phyloP scores from a whole-genome alignment of 2,329 filamentous ascomycete species.

The Curvularia eragrostidis region DNA sequence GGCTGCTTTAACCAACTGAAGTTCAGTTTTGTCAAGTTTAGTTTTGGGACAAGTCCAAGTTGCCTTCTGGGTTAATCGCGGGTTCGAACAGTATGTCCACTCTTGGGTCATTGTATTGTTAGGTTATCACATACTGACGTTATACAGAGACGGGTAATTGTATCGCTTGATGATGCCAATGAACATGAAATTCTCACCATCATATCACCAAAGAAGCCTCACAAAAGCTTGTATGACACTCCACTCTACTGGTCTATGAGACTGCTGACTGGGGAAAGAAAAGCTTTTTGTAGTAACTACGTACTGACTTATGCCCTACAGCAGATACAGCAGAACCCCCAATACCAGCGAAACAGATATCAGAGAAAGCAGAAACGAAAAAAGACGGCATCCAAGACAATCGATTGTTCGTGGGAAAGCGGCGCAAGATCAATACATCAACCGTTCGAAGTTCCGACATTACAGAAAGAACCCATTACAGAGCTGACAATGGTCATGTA shows the following conservation, averaged over 20 bases:
- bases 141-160: slow-evolving; percentile 25
- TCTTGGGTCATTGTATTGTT: neutral
- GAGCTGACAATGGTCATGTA: neutral
- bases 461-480: neutral
- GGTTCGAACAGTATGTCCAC: neutral
- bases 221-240: slow-evolving; percentile 22
- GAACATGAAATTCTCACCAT: slow-evolving; percentile 29
- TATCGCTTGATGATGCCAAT: slow-evolving; percentile 26
- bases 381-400: neutral
- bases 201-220: slow-evolving; percentile 21
- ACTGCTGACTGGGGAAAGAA: neutral
- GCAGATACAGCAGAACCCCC: neutral
- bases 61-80: no score
- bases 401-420: neutral
- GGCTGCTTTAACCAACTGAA: slow-evolving; percentile 4
- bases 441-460: neutral
- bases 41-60: slow-evolving; percentile 15
- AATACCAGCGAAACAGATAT: neutral
- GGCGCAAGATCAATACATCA: neutral
- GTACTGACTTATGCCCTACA: neutral
- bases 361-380: neutral
- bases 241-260: slow-evolving; percentile 27
- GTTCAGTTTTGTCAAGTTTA: slow-evolving; percentile 17
- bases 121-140: slow-evolving; percentile 3
- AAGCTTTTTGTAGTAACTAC: no score